Conservation (phyloP, 148 eudicot species). For the Fagopyrum tataricum region DNA sequence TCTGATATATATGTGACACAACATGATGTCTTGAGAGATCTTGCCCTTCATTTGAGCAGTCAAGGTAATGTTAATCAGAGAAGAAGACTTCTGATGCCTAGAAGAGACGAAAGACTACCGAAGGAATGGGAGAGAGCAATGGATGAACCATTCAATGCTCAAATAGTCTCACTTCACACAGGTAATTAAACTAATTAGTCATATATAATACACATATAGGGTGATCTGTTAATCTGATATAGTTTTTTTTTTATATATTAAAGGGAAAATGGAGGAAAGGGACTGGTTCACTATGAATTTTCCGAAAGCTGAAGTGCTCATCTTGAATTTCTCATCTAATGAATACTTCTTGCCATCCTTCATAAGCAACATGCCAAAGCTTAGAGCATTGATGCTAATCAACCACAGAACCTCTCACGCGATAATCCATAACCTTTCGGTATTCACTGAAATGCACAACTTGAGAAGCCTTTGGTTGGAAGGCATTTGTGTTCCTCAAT, state of each 20-base stretch:
- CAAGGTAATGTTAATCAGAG: conserved; percentile 37
- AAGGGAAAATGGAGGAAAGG: conserved; percentile 65
- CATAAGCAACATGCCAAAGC: conserved; percentile 62
- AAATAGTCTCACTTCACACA: conserved; percentile 63
- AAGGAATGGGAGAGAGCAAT: conserved; percentile 73
- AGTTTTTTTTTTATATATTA: neutral
- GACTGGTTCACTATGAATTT: conserved; percentile 66
- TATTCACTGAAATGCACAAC: conserved; percentile 39
- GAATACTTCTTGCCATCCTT: conserved; percentile 67
- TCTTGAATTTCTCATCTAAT: conserved; percentile 53
- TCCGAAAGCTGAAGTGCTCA: conserved; percentile 78
- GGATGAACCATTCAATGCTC: conserved; percentile 66
- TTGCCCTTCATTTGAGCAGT: conserved; percentile 62
- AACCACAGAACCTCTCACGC: conserved; percentile 52
- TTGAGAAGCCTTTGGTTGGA: conserved; percentile 76
- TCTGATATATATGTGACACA: conserved; percentile 67
- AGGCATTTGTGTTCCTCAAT: conserved; percentile 50
- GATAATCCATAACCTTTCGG: conserved; percentile 44
- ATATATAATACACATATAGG: neutral
- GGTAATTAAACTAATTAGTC: conserved; percentile 26
- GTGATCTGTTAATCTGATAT: neutral
- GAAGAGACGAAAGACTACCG: conserved; percentile 62
- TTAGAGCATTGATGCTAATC: conserved; percentile 52
- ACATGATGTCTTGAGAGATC: conserved; percentile 81
- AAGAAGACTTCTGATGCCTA: conserved; percentile 63